phyloP scores from a whole-genome alignment of 352 stramenopile genomes.

The Phytophthora sp. region DNA sequence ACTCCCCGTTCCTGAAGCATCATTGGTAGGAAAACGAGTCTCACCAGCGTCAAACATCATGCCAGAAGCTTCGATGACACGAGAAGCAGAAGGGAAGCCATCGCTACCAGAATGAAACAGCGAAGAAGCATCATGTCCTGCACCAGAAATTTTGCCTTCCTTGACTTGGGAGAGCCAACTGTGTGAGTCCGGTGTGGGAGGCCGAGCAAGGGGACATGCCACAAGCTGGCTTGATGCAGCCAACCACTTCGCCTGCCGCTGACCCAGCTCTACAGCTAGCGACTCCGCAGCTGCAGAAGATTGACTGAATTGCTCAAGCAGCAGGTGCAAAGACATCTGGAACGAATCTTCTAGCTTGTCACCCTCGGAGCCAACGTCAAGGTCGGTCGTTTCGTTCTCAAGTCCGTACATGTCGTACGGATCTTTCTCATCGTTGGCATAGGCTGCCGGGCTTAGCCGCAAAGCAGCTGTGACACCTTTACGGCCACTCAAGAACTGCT shows the following conservation, averaged over 20 bases:
- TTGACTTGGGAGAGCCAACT: constrained; percentile 80
- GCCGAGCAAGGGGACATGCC: constrained; percentile 56
- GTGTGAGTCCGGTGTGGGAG: constrained; percentile 63
- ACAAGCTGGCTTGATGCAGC: constrained; percentile 73
- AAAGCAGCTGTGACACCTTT: constrained; percentile 25
- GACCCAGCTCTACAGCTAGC: constrained; percentile 34
- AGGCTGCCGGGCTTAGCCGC: constrained; percentile 2
- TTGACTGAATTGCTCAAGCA: constrained; percentile 38
- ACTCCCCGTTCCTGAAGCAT: constrained; percentile 9
- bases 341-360: constrained; percentile 41
- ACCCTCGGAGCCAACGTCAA: constrained; percentile 26
- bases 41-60: constrained; percentile 56
- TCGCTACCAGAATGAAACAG: constrained; percentile 22
- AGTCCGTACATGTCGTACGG: constrained; percentile 26
- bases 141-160: constrained; percentile 81
- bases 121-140: constrained; percentile 57
- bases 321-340: constrained; percentile 29
- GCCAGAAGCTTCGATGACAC: constrained; percentile 42
- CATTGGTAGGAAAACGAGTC: constrained; percentile 24
- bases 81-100: constrained; percentile 42
- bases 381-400: constrained; percentile 23
- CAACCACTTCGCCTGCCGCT: constrained; percentile 70
- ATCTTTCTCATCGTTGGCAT: constrained; percentile 19
- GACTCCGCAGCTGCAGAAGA: constrained; percentile 33
- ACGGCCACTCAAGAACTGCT: constrained; percentile 39